phyloP scores from a whole-genome alignment of 2,329 filamentous ascomycete species.

The Aspergillus oerlinghausenensis region DNA sequence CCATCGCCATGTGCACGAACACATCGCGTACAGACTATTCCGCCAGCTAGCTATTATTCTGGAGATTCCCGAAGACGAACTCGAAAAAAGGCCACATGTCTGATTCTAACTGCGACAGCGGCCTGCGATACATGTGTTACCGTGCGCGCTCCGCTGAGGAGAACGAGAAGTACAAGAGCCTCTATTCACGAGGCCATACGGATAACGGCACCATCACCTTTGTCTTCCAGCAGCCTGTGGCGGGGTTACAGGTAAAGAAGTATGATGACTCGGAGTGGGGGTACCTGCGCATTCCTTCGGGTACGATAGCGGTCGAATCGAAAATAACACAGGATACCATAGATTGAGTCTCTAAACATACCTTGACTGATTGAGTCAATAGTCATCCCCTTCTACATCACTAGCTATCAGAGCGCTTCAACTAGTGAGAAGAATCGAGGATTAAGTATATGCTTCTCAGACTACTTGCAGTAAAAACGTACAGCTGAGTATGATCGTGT shows the following conservation, averaged over 20 bases:
- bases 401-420: too few relatives aligned
- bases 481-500: too few relatives aligned
- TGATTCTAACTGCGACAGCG: constrained; percentile 53
- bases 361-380: too few relatives aligned
- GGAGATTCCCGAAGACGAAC: constrained; percentile 54
- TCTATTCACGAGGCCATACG: constrained; percentile 50
- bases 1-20: constrained; percentile 46
- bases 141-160: constrained; percentile 45
- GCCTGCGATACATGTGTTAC: constrained; percentile 59
- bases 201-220: constrained; percentile 54
- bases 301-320: constrained; percentile 50
- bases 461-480: too few relatives aligned
- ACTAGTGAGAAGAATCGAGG: too few relatives aligned
- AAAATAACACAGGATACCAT: too few relatives aligned
- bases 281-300: constrained; percentile 45
- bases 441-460: too few relatives aligned
- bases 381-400: too few relatives aligned
- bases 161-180: constrained; percentile 39
- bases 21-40: constrained; percentile 53
- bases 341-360: too few relatives aligned
- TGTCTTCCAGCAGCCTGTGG: constrained; percentile 55
- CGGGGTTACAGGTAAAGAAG: constrained; percentile 51
- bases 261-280: constrained; percentile 45
- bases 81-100: constrained; percentile 54
- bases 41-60: constrained; percentile 57